These are phyloP conservation scores for Huntiella abstrusa DNA, from an alignment of 2,329 filamentous ascomycete species.

Conservation along the genomic window DNA sequence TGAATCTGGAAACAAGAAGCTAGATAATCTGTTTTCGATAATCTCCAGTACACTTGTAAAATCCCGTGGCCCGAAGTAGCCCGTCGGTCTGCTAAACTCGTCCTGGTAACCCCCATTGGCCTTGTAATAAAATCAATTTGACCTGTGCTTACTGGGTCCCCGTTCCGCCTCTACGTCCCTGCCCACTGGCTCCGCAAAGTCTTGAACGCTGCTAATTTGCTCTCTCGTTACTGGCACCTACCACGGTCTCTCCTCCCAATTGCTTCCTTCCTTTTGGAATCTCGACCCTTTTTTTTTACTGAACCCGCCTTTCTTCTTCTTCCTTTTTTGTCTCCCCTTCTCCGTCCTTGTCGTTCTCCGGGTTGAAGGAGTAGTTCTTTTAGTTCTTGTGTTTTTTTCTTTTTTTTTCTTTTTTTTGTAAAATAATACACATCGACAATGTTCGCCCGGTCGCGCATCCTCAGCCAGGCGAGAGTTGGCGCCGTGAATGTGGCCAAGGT, in stretches of 20 bases:
- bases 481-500: slow-evolving; percentile 57
- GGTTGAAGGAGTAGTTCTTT: slow-evolving; percentile 12
- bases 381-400: background rate
- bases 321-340: slow-evolving; percentile 5
- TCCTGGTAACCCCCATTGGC: background rate
- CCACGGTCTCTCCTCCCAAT: slow-evolving; percentile 2
- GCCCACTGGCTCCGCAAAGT: slow-evolving; percentile 3
- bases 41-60: too few species aligned
- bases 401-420: slow-evolving; percentile 12
- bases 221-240: background rate
- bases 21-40: background rate
- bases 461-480: slow-evolving; percentile 60
- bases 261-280: slow-evolving; percentile 7
- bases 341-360: slow-evolving; percentile 10
- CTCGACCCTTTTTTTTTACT: slow-evolving; percentile 8
- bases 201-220: slow-evolving; percentile 6
- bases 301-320: slow-evolving; percentile 9
- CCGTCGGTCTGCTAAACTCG: too few species aligned
- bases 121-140: slow-evolving; percentile 2
- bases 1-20: background rate
- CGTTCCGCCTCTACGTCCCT: background rate
- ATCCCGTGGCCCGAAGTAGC: too few species aligned
- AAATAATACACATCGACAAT: slow-evolving; percentile 38
- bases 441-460: slow-evolving; percentile 81
- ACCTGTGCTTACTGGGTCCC: slow-evolving; percentile 3